These are phyloP conservation scores for Aspergillus pseudoviridinutans DNA, from an alignment of 2,329 filamentous ascomycete genomes.

Conservation along the genomic window DNA sequence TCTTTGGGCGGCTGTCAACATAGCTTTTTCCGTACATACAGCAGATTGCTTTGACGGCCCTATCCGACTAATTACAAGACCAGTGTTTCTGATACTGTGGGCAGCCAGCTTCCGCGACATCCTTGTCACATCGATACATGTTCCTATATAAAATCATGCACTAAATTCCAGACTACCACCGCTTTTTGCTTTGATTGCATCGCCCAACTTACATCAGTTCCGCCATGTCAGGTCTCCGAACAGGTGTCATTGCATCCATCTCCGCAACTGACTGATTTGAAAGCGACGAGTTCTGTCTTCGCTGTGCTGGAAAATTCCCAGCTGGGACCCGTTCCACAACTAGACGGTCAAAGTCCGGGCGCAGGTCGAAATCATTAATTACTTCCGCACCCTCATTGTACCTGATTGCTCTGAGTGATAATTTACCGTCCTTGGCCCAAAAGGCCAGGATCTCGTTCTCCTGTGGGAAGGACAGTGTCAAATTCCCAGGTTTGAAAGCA, in stretches of 20 bases:
- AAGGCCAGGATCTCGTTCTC: constrained; percentile 16
- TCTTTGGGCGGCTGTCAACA: neutral
- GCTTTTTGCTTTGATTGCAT: neutral
- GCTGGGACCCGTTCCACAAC: constrained; percentile 10
- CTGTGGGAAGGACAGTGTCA: constrained; percentile 27
- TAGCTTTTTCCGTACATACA: neutral
- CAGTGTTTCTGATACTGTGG: neutral
- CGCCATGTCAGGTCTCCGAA: constrained; percentile 14
- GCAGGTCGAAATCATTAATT: constrained; percentile 29
- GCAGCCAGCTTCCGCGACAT: neutral
- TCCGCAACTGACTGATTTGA: constrained; percentile 10
- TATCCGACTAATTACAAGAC: neutral
- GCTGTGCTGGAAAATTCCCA: constrained; percentile 11
- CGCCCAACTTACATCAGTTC: constrained; percentile 6
- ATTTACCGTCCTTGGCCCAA: constrained; percentile 19
- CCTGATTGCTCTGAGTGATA: constrained; percentile 27
- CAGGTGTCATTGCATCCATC: constrained; percentile 8
- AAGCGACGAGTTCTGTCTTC: constrained; percentile 11
- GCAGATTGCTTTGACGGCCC: no score
- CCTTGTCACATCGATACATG: neutral
- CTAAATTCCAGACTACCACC: neutral
- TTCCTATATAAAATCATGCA: neutral
- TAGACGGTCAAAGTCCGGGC: constrained; percentile 30
- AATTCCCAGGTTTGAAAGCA: constrained; percentile 30
- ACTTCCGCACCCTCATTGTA: constrained; percentile 19